phyloP scores from a whole-genome alignment of 2,329 filamentous ascomycete genomes.

The Paracoccidioides brasiliensis region DNA sequence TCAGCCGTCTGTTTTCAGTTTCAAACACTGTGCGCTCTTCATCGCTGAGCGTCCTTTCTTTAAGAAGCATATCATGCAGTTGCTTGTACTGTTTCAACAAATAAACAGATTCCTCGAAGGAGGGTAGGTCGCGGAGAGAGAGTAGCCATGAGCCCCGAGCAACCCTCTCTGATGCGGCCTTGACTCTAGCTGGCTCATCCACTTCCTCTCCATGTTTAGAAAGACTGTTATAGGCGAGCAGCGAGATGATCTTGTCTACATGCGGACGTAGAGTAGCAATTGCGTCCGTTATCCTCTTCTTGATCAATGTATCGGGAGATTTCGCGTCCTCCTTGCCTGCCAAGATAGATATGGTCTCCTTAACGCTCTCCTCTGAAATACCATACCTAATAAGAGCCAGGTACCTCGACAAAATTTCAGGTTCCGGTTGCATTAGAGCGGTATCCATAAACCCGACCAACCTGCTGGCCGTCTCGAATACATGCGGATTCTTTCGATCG shows the following conservation, averaged over 20 bases:
- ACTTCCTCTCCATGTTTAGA: background rate
- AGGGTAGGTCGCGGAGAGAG: background rate
- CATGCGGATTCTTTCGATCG: conserved; percentile 63
- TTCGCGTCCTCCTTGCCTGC: background rate
- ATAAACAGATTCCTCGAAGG: background rate
- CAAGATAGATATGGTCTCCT: background rate
- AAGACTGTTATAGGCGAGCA: background rate
- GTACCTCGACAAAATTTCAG: conserved; percentile 20
- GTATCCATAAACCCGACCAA: conserved; percentile 47
- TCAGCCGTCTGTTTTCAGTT: background rate
- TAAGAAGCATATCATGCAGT: background rate
- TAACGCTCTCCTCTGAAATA: background rate
- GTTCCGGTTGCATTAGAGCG: conserved; percentile 19
- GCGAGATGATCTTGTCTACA: background rate
- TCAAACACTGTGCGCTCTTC: background rate
- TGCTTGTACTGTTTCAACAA: background rate
- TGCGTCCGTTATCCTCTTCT: background rate
- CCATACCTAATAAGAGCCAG: conserved; percentile 14
- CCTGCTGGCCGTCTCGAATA: conserved; percentile 49
- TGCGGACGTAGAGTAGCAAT: background rate
- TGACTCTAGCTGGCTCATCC: background rate
- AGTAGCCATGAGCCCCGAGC: background rate
- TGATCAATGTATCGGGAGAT: background rate
- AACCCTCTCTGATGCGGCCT: background rate
- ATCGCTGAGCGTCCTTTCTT: background rate